Base-by-base conservation (phyloP, 805 yeast genomes). In the Suhomyces tanzawaensis region DNA sequence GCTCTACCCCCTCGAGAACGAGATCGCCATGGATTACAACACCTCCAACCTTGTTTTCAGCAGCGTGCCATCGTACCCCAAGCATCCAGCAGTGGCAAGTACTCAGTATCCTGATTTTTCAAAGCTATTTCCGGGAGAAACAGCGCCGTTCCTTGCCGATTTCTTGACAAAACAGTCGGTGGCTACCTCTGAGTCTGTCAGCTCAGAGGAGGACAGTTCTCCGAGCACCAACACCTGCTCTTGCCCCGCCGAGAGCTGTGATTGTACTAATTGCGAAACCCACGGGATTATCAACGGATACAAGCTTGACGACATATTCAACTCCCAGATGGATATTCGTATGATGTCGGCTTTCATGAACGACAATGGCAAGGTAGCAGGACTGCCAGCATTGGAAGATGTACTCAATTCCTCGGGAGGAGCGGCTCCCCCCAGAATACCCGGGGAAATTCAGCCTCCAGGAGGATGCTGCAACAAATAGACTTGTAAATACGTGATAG, bases 211-310 rank as follows among this genome's bases (percentile, higher is more conserved):
- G 22, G 23, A 14, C n/a, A 36, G 31, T 7, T 35, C 39, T 16
- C 43, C 38, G 19, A 16, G 34, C 11, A 16, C 42, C 17, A 21
- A 21, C 21, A 29, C 24, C 7, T 60, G 65, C 39, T 24, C 34
- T 7, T 64, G 69, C 52, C 53, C 61, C 3, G 40, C 51, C 4
- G 54, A 54, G 19, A 39, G 45, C 7, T 64, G 70, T 45, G 61
- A 52, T n/a, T 69, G 74, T 46, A 39, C 60, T 8, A 69, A 68
- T 42, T 69, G 74, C 47, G 74, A 69, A 44, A 59, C 64, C 1
- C 74, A 69, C 44, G 71, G 73, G 1, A 69, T 65, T n/a, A 64
- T 69, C 25, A 58, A 69, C 38, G 74, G 74, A 2, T 47, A 57
- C 39, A 62, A 58, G 40, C 47, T 69, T 23, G 74, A 69, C 39